Evolutionary conservation across 225 moss, liverwort and hornwort species (phyloP).

Genomic region (Bryum argenteum): DNA sequence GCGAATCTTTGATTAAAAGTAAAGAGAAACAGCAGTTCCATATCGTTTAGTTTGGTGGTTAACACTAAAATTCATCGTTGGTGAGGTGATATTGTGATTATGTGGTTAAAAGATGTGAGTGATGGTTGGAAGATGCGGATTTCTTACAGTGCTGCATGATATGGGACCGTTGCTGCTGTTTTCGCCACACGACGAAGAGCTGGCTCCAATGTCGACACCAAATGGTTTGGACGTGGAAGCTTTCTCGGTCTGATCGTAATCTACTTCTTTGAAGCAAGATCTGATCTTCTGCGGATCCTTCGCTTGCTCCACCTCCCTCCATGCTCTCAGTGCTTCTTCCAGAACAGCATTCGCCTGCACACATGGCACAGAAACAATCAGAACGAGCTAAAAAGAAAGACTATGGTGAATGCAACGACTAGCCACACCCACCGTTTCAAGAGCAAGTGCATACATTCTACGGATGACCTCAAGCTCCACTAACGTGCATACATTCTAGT

Average conservation of each 20-base stretch:
- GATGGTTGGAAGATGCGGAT: neutral
- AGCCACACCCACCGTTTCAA: no score
- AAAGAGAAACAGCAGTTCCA: no score
- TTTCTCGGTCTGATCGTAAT: constrained; percentile 17
- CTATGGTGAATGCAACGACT: no score
- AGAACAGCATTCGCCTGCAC: constrained; percentile 49
- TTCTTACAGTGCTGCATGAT: constrained; percentile 36
- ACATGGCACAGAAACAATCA: neutral
- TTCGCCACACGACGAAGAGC: constrained; percentile 26
- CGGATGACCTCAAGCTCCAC: no score
- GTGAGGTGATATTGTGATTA: no score
- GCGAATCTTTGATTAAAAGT: no score
- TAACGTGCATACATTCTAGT: no score
- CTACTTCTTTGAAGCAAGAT: neutral
- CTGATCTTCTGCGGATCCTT: constrained; percentile 3
- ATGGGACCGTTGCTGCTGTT: constrained; percentile 25
- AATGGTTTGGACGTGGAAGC: constrained; percentile 36
- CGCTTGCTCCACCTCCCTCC: constrained; percentile 47
- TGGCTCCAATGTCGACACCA: constrained; percentile 23
- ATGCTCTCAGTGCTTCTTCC: constrained; percentile 41
- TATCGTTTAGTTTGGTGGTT: no score
- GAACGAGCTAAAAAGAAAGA: neutral
- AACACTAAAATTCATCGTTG: no score
- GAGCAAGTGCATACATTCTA: no score
- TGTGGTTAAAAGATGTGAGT: no score